Evolutionary conservation across 192 early-diverging fungal species (phyloP), one percentile per base, ranked within the genome.

Genomic region (Funneliformis mosseae): DNA sequence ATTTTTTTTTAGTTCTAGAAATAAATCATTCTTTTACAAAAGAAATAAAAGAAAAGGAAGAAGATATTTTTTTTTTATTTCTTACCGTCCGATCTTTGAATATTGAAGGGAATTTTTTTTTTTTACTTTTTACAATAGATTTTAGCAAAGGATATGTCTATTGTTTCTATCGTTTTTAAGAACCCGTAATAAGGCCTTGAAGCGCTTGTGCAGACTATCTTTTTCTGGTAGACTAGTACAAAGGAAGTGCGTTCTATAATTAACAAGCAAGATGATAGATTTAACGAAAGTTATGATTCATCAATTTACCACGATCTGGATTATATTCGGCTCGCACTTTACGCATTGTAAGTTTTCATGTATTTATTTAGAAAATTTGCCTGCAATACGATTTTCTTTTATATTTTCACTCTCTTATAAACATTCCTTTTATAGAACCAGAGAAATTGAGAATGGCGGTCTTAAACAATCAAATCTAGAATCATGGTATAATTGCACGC

Each of bases 401-500:
- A n/a, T 23, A 39, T 9, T 70, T 70, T 41, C 39, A 39, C 18
- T 70, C 25, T 50, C 11, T n/a, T n/a, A 12, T 55, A 76, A 62
- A 62, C 33, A 38, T 76, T 62, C 75, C 25, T 74, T 74, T 2
- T 62, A 42, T 55, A 76, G 75, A 62, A 62, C 41, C 18, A 77
- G 76, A 77, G 62, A 78, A 76, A 75, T 81, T 63, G 42, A 81
- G 46, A 81, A 42, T 59, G 21, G 62, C 7, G 33, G 66, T 23
- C 33, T 81, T 21, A 62, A 61, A 59, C 18, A 63, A 21, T 14
- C 33, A n/a, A 74, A 81, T 81, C 27, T 81, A 38, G 73, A 81
- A 45, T 43, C 45, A 39, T 81, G 80, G 60, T 81, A 62, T 42
- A 81, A 74, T 74, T 81, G 80, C 27, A 71, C 72, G 75, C 16